These are phyloP conservation scores for Durotheca rogersii DNA, from an alignment of 495 filamentous ascomycete genomes.

Conservation along the genomic window DNA sequence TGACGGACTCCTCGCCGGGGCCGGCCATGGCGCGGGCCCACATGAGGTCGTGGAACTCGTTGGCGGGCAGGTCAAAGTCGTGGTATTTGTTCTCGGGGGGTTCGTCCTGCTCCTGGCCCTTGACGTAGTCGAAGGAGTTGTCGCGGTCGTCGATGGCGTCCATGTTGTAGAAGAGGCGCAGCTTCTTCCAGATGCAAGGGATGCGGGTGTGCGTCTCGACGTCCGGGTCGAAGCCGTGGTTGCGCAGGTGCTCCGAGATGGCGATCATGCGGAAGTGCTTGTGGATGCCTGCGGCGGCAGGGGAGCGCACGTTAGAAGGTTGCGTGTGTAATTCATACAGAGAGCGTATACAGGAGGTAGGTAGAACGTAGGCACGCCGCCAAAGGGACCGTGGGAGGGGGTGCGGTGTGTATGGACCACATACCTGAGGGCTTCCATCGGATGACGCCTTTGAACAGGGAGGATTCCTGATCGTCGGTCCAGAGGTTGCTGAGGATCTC, in stretches of 20 bases:
- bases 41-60: constrained; percentile 76
- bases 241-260: constrained; percentile 80
- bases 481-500: constrained; percentile 67
- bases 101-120: constrained; percentile 53
- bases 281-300: constrained; percentile 70
- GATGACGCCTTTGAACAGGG: constrained; percentile 83
- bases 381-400: too few relatives aligned
- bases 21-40: constrained; percentile 64
- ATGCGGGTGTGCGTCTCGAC: constrained; percentile 77
- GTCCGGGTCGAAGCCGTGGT: constrained; percentile 76
- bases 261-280: constrained; percentile 96
- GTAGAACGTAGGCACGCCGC: too few relatives aligned
- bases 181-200: constrained; percentile 87
- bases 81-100: constrained; percentile 55
- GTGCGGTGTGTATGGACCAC: constrained; percentile 23
- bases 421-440: constrained; percentile 92
- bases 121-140: constrained; percentile 63
- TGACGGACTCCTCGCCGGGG: constrained; percentile 49
- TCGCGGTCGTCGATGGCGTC: constrained; percentile 85
- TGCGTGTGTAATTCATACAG: not conserved
- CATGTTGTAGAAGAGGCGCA: constrained; percentile 81
- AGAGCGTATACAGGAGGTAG: not conserved
- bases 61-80: constrained; percentile 74
- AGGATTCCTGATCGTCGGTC: constrained; percentile 94
- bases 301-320: not conserved